Percentiles rank a stretch among this genome's conserved stretches.
These are phyloP conservation scores for Colletotrichum sojae DNA, from an alignment of 2,329 filamentous ascomycete genomes.

Conservation along the genomic window DNA sequence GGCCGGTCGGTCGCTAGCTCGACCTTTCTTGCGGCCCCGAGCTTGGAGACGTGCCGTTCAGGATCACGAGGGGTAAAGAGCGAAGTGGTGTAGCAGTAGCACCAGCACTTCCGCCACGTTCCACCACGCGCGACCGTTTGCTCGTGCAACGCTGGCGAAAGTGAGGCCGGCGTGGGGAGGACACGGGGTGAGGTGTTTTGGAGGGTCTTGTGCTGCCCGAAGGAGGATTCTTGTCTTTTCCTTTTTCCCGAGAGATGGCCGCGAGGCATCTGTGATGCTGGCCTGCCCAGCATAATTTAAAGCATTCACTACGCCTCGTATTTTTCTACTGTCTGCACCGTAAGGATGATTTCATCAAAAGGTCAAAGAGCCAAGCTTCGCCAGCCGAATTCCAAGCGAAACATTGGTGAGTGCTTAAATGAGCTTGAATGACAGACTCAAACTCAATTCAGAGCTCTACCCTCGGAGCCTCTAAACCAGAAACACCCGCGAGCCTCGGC, in stretches of 20 bases:
- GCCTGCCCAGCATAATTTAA: slow-evolving; percentile 27
- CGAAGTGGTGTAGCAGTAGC: not conserved
- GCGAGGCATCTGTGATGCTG: slow-evolving; percentile 28
- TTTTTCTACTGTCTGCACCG: not conserved
- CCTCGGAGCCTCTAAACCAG: too few species aligned
- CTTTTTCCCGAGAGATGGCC: slow-evolving; percentile 9
- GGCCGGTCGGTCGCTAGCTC: not conserved
- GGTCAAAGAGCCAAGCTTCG: too few species aligned
- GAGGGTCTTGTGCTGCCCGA: not conserved
- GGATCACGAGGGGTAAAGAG: not conserved
- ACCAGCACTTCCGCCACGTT: not conserved
- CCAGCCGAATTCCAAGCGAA: too few species aligned
- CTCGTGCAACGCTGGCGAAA: not conserved
- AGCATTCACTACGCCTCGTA: slow-evolving; percentile 5
- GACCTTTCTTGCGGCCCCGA: not conserved
- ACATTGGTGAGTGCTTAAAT: too few species aligned
- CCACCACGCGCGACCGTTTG: not conserved
- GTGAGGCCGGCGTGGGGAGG: slow-evolving; percentile 1
- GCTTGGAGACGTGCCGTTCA: not conserved
- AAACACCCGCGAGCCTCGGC: too few species aligned
- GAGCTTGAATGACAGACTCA: too few species aligned
- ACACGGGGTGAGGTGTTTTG: not conserved
- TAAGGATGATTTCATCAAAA: too few species aligned
- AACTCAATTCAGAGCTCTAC: too few species aligned
- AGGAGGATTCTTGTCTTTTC: slow-evolving; percentile 1